Base-by-base conservation (phyloP, 176 grass and related monocot species). In the Phoenix dactylifera region DNA sequence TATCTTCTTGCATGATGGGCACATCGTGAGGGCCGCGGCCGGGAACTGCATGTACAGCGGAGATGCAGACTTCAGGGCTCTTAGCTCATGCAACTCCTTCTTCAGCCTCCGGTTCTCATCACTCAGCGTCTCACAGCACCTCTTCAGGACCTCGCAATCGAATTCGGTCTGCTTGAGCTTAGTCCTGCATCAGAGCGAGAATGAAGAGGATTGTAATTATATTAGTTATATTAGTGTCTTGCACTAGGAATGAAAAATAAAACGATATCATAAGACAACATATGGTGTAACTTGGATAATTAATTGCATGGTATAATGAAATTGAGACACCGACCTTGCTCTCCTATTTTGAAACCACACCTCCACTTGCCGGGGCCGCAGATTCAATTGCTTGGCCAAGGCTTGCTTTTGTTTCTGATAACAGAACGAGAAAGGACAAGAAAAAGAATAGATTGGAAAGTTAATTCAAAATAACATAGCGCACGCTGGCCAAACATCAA, bases 311-410 rank as follows among this genome's bases (percentile, higher is more conserved):
- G 35, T 44, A 44, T 44, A 14, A 12, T 14, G 35, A 62, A 50
- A 14, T 30, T 4, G 18, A 22, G 7, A 10, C 20, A 62, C 15
- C 15, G 56, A 73, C 70, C 70, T 63, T 18, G 70, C 70, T 55
- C 70, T 73, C 57, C 70, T 73, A 22, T 73, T 73, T 30, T 73
- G 70, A 26, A 73, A 73, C 70, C 70, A 73, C 17, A 73, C 70
- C 44, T 73, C 70, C 6, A 73, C 59, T 51, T 73, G 70, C 29
- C 70, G 50, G 9, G 70, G 59, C 59, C 59, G 58, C 22, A 73
- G 59, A n/a, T 73, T 73, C 51, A 73, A 55, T 63, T 63, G 59
- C 24, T 63, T 62, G 5, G 70, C 59, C 15, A 73, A 63, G 26
- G 50, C 51, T 32, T 73, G 59, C 50, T 73, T 73, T 20, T 63